Conservation (phyloP, 768 basidiomycete genomes). For the Hysterangium stoloniferum region DNA sequence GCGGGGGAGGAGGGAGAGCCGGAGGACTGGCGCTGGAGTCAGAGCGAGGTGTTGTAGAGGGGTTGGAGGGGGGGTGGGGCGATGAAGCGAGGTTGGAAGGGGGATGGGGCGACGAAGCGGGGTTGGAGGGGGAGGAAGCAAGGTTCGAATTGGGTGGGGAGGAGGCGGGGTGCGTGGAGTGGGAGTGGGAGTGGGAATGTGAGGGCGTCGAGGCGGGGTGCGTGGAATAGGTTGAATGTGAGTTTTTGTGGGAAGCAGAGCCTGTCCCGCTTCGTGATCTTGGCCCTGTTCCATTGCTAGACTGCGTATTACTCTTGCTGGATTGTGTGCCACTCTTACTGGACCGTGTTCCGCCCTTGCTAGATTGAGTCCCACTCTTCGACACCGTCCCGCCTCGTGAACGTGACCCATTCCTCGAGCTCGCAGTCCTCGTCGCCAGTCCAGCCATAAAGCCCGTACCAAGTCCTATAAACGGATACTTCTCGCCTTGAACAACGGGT, state of each 20-base stretch:
- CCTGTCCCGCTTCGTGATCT: neutral
- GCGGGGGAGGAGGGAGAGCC: neutral
- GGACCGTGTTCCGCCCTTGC: neutral
- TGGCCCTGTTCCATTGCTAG: too few species aligned
- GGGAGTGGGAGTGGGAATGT: neutral
- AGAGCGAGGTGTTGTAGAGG: too few species aligned
- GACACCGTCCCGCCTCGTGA: too few species aligned
- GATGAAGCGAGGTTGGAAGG: too few species aligned
- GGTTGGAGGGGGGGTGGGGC: too few species aligned
- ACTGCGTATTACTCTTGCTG: constrained; percentile 2
- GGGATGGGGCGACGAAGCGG: too few species aligned
- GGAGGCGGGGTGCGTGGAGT: neutral
- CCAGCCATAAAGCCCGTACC: neutral
- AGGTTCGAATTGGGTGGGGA: neutral
- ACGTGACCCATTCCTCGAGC: neutral
- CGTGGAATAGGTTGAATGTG: neutral
- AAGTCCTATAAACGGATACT: constrained; percentile 65
- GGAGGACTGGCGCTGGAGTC: too few species aligned
- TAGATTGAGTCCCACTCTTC: neutral
- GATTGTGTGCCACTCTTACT: neutral
- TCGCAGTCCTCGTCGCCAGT: constrained; percentile 4
- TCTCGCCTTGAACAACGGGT: constrained; percentile 46
- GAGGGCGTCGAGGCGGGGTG: neutral
- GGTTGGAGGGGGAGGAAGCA: too few species aligned
- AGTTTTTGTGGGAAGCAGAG: neutral